phyloP scores from a whole-genome alignment of 805 yeast genomes.

The Tetrapisispora namnaoensis region DNA sequence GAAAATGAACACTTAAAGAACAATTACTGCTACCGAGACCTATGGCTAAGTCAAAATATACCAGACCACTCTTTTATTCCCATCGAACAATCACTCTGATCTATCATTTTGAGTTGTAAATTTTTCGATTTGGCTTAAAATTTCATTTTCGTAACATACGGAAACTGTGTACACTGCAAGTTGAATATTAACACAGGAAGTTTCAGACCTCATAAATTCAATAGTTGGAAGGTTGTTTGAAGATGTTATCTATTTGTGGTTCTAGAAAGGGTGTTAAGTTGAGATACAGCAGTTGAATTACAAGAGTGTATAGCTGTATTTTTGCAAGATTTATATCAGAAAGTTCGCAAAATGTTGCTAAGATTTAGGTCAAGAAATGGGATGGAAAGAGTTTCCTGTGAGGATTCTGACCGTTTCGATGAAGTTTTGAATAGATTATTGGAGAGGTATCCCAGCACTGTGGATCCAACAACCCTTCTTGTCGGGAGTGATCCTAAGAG shows the following conservation, averaged over 20 bases:
- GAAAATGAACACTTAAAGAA: no score
- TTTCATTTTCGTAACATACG: background rate
- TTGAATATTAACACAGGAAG: no score
- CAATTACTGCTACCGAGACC: no score
- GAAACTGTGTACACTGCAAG: background rate
- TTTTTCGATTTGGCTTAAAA: background rate
- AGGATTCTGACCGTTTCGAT: constrained; percentile 32
- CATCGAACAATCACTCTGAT: no score
- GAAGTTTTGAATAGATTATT: constrained; percentile 8
- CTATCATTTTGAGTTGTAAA: background rate
- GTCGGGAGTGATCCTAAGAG: constrained; percentile 23
- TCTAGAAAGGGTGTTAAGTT: no score
- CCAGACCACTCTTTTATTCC: no score
- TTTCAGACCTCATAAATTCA: no score
- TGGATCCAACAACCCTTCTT: constrained; percentile 19
- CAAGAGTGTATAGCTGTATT: no score
- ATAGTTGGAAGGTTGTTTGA: no score
- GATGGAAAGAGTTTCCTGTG: constrained; percentile 55
- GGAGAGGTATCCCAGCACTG: background rate
- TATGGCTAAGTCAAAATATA: background rate
- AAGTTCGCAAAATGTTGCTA: constrained; percentile 36
- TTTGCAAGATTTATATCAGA: background rate
- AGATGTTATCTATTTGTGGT: no score
- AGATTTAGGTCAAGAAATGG: constrained; percentile 84
- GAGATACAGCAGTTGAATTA: no score